Evolutionary conservation across 2,329 filamentous ascomycete species (phyloP), one percentile per base, ranked within the genome.

Genomic region (Cercospora sesami): DNA sequence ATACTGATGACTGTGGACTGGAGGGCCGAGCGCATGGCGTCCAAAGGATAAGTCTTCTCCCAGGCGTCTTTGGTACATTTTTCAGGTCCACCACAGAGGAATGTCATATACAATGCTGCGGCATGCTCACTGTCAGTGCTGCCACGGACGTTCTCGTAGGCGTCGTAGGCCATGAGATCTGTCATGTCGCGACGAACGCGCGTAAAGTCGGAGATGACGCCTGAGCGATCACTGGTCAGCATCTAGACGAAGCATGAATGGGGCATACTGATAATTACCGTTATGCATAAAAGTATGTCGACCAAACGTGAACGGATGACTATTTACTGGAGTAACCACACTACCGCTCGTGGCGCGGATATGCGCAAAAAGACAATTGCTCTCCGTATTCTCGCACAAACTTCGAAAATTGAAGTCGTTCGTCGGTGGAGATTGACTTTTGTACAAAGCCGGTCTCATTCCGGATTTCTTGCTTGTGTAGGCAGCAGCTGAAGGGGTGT

Each of bases 281-380:
- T 86, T 86, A 77, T 86, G 84, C 84, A 86, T 86, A 72, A 86
- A 83, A 14, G 79, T 78, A 69, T 85, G 83, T 18, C 83, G 78
- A 12, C 84, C 84, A 63, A 86, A 86, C 26, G 82, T 79, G 72
- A 86, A 86, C 2, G 84, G 84, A 66, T 86, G 84, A 51, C 81
- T 83, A 74, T 86, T 86, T 16, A 84, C 82, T 10, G 80, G 79
- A 2, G 82, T 81, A n/a, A 85, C 82, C 2, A 81, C 77, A 9
- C 79, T 83, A 2, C 80, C 82, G n/a, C 80, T 83, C 4, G 81
- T 81, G 7, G 84, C 84, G 6, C 84, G 80, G 66, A 86, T 85
- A 69, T 86, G 84, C 0, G 83, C 83, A 51, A 86, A 82, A 21
- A 83, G 77, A 21, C 81, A 82, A n/a, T 80, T 78, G 0, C 80